phyloP scores from a whole-genome alignment of 495 filamentous ascomycete species.

The Tuber umbilicatum region DNA sequence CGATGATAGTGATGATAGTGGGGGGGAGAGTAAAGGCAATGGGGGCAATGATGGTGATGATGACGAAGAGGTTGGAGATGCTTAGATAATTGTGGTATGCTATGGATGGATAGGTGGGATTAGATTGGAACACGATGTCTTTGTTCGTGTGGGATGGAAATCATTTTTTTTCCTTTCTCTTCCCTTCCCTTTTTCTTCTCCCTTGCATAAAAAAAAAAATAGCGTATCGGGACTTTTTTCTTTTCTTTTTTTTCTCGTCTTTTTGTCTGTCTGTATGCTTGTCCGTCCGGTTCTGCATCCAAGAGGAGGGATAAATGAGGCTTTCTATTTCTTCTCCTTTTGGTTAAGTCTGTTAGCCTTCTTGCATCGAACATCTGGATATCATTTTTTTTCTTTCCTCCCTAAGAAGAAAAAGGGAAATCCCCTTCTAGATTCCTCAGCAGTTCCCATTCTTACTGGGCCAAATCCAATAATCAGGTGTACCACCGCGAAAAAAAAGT shows the following conservation, averaged over 20 bases:
- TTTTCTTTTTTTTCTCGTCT: not conserved
- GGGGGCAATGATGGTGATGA: not conserved
- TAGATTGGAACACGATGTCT: slow-evolving; percentile 4
- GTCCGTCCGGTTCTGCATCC: not conserved
- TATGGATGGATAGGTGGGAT: slow-evolving; percentile 2
- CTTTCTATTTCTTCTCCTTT: not conserved
- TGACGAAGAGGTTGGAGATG: not conserved
- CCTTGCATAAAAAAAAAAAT: not conserved
- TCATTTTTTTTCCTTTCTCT: not conserved
- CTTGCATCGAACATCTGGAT: not conserved
- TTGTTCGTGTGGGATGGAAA: slow-evolving; percentile 1
- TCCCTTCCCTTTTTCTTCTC: not conserved
- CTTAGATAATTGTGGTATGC: not conserved
- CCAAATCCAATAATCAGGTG: not conserved
- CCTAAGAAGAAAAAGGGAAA: not conserved
- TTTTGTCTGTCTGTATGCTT: not conserved
- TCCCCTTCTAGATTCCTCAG: not conserved
- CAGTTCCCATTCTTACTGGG: not conserved
- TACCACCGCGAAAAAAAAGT: not conserved
- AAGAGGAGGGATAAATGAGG: not conserved
- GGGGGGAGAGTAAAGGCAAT: slow-evolving; percentile 2
- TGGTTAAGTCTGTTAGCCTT: not conserved
- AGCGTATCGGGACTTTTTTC: not conserved
- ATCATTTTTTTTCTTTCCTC: slow-evolving; percentile 3
- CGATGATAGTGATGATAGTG: slow-evolving; percentile 7